Conservation (phyloP, 768 basidiomycete genomes). For the Tulasnella sp. region DNA sequence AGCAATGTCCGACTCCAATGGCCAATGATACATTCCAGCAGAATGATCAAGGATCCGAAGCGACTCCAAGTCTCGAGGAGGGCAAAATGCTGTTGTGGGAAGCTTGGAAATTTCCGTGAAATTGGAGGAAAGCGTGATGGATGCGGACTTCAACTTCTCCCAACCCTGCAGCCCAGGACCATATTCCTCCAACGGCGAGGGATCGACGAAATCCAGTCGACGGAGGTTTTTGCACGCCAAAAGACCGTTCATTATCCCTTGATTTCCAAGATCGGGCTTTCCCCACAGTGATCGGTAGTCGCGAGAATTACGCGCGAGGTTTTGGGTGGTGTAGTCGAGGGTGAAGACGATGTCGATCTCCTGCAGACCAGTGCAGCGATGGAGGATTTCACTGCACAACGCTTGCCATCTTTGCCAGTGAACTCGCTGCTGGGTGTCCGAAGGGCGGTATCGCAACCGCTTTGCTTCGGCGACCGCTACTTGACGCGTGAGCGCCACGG, state of each 20-base stretch:
- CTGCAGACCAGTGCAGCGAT: slow-evolving; percentile 28
- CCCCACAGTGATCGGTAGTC: slow-evolving; percentile 28
- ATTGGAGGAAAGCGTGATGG: slow-evolving; percentile 25
- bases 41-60: slow-evolving; percentile 29
- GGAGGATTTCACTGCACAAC: slow-evolving; percentile 27
- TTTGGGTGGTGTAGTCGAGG: slow-evolving; percentile 9
- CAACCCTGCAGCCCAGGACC: slow-evolving; percentile 31
- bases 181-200: slow-evolving; percentile 31
- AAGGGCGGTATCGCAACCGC: slow-evolving; percentile 27
- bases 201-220: slow-evolving; percentile 29
- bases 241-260: slow-evolving; percentile 31
- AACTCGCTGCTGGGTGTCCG: slow-evolving; percentile 29
- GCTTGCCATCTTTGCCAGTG: slow-evolving; percentile 32
- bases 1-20: slow-evolving; percentile 31
- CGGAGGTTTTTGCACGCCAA: slow-evolving; percentile 30
- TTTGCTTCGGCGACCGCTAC: neutral
- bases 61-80: slow-evolving; percentile 27
- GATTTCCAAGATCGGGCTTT: slow-evolving; percentile 27
- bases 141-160: slow-evolving; percentile 22
- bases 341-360: slow-evolving; percentile 30
- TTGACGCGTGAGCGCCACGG: neutral
- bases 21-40: slow-evolving; percentile 24
- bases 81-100: slow-evolving; percentile 29
- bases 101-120: slow-evolving; percentile 28
- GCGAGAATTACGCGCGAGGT: neutral